Percentiles rank a stretch among this genome's conserved stretches.
These are phyloP conservation scores for Penicillium palitans DNA, from an alignment of 2,329 filamentous ascomycete genomes.

Conservation along the genomic window DNA sequence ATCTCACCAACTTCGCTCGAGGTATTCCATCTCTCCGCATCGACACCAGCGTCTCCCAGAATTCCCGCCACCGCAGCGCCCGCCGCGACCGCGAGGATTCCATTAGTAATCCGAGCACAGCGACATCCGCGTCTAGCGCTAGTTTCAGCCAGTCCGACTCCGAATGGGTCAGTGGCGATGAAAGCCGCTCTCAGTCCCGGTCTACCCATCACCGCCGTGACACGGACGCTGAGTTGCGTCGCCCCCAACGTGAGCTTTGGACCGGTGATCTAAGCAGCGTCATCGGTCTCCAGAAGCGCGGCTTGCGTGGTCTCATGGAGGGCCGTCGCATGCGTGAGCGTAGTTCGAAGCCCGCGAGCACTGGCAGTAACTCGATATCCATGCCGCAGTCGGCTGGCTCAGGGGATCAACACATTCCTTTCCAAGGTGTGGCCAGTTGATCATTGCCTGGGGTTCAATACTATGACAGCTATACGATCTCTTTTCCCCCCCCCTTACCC, in stretches of 20 bases:
- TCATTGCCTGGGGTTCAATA: background rate
- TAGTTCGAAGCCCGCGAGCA: conserved; percentile 42
- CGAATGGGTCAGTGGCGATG: conserved; percentile 31
- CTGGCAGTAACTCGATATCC: conserved; percentile 21
- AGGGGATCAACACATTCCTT: conserved; percentile 17
- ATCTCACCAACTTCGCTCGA: conserved; percentile 29
- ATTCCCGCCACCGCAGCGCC: conserved; percentile 24
- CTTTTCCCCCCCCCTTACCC: background rate
- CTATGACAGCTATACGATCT: background rate
- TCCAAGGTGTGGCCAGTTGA: conserved; percentile 22
- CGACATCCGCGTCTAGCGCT: conserved; percentile 41
- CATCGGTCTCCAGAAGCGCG: conserved; percentile 92
- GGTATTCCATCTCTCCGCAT: conserved; percentile 41
- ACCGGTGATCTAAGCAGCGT: conserved; percentile 72
- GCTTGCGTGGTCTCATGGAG: conserved; percentile 90
- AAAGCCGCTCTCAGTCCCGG: conserved; percentile 36
- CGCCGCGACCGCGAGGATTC: conserved; percentile 42
- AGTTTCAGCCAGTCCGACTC: conserved; percentile 43
- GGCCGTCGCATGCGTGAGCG: conserved; percentile 81
- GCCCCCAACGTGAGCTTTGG: conserved; percentile 68
- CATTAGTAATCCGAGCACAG: conserved; percentile 39
- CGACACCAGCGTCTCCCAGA: conserved; percentile 38
- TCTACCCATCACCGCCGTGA: conserved; percentile 44
- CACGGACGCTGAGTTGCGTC: conserved; percentile 31
- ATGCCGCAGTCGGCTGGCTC: conserved; percentile 18